A percentile compares a stretch with the other conserved stretches of the same genome.
Conservation (phyloP, 495 filamentous ascomycete species). For the Amniculicola lignicola region DNA sequence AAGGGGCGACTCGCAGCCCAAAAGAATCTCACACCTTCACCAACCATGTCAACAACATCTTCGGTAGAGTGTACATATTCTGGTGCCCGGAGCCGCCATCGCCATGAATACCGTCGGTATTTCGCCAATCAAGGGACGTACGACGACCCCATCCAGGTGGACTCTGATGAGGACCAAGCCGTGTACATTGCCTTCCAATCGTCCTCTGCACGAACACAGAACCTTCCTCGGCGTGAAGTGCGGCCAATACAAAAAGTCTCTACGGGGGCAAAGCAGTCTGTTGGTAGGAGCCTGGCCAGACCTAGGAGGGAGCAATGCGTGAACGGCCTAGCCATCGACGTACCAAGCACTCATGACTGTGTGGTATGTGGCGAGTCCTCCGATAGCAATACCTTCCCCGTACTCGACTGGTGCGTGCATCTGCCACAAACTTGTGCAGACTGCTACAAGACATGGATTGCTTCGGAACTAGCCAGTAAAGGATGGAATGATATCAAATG, state of each 20-base stretch:
- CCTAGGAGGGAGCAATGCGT: slow-evolving; percentile 9
- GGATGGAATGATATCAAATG: slow-evolving; percentile 29
- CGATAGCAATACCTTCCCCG: slow-evolving; percentile 12
- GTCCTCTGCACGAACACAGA: not conserved
- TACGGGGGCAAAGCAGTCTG: not conserved
- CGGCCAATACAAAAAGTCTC: not conserved
- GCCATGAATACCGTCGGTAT: not conserved
- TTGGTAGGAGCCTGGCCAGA: slow-evolving; percentile 14
- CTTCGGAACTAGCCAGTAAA: slow-evolving; percentile 15
- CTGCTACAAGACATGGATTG: slow-evolving; percentile 27
- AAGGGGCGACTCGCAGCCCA: too few species aligned
- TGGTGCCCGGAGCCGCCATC: not conserved
- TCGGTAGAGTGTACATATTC: too few species aligned
- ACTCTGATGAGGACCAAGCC: not conserved
- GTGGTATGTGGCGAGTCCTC: slow-evolving; percentile 22
- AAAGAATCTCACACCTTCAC: too few species aligned
- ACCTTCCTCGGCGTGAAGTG: not conserved
- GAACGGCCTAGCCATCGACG: not conserved
- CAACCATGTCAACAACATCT: too few species aligned
- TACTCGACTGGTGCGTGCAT: slow-evolving; percentile 19
- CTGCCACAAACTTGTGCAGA: slow-evolving; percentile 15
- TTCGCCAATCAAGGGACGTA: not conserved
- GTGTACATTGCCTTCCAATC: not conserved
- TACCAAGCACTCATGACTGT: slow-evolving; percentile 17
- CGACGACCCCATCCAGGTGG: not conserved